Base-by-base conservation (phyloP, 345 rosid species). In the Ricinus communis region DNA sequence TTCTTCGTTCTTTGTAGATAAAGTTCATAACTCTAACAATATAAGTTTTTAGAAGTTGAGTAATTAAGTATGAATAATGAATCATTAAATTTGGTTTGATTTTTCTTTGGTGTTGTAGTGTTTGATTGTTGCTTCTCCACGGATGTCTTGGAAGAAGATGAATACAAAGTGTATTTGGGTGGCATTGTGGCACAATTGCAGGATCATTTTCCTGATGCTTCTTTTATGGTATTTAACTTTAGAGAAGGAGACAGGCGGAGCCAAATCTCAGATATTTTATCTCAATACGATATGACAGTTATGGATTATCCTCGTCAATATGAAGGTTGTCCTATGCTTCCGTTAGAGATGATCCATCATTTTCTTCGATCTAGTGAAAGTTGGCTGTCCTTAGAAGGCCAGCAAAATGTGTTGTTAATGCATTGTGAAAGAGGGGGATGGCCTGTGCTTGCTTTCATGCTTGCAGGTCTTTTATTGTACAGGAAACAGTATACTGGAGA, bases 81-180 rank as follows among this genome's bases (percentile, higher is more conserved):
- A 62, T 16, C 24, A 21, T 9, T 41, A n/a, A 19, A 21, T 62
- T 25, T 33, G 8, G 22, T 6, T 13, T 5, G 49, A 30, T 25
- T 46, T 45, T 64, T 22, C 13, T 45, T 31, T 47, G 5, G 56
- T 69, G 22, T 49, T 85, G 87, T 86, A 95, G 99, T 95, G 55
- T 95, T 95, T 81, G 98, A 95, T 84, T 89, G 98, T 84, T 95
- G 99, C 88, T 92, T 95, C 90, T 90, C 97, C 38, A 85, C 89
- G n/a, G 94, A 92, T 58, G 91, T 89, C 51, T 74, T 92, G 90
- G 97, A 83, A 74, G 98, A 92, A 82, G 96, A 92, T 80, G 98
- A 92, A 81, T 92, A 88, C 85, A 95, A 88, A 75, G 81, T 87
- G 52, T 95, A 95, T 89, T 75, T 95, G 85, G 97, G 89, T 41